Conservation (phyloP, 148 eudicot genomes). For the Amaranthus hypochondriacus region DNA sequence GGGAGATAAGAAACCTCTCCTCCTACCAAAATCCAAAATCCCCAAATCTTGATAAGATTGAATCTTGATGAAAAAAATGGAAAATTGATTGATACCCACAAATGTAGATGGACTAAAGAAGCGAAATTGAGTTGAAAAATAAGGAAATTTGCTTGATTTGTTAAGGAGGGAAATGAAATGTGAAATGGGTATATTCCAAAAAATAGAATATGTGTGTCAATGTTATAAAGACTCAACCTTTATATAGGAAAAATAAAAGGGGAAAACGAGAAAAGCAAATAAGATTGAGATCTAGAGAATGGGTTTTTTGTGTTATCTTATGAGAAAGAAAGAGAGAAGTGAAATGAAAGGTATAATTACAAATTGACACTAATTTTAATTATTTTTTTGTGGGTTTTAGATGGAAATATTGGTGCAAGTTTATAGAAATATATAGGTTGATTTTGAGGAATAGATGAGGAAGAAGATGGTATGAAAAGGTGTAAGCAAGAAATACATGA, state of each 20-base stretch:
- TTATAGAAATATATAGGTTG: no score
- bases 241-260: neutral
- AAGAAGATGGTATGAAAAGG: no score
- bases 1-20: conserved; percentile 8
- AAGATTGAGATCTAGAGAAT: conserved; percentile 12
- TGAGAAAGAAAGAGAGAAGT: conserved; percentile 14
- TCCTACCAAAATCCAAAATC: neutral
- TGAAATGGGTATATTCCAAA: conserved; percentile 9
- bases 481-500: no score
- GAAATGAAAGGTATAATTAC: neutral
- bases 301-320: conserved; percentile 1
- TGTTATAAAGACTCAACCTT: neutral
- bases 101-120: conserved; percentile 1
- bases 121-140: neutral
- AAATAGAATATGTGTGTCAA: conserved; percentile 1
- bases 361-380: no score
- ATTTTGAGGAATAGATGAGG: no score
- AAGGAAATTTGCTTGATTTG: neutral
- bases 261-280: neutral
- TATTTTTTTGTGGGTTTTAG: no score
- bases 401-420: no score
- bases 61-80: neutral
- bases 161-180: neutral
- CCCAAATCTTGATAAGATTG: neutral
- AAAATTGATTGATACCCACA: neutral